A percentile compares a stretch with the other conserved stretches of the same genome.
phyloP scores from a whole-genome alignment of 805 yeast genomes.

The Yamadazyma tumulicola region DNA sequence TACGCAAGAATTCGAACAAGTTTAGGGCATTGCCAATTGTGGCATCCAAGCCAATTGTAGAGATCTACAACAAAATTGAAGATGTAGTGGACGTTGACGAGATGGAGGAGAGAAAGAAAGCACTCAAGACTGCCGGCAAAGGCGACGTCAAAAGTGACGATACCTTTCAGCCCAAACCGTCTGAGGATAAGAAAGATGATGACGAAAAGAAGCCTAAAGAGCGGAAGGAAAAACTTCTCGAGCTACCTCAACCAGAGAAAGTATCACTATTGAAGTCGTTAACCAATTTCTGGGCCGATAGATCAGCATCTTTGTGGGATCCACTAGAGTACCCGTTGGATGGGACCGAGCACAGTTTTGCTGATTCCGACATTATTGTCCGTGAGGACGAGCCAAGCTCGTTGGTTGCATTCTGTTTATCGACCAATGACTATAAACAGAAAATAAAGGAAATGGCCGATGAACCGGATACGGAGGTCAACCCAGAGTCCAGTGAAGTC shows the following conservation, averaged over 20 bases:
- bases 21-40: conserved; percentile 69
- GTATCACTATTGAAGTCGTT: conserved; percentile 77
- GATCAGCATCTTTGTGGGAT: conserved; percentile 94
- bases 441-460: conserved; percentile 43
- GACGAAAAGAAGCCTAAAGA: conserved; percentile 1
- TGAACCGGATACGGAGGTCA: conserved; percentile 8
- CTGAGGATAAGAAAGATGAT: background rate
- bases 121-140: conserved; percentile 3
- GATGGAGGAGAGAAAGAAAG: conserved; percentile 12
- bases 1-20: conserved; percentile 55
- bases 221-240: conserved; percentile 6
- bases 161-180: conserved; percentile 1
- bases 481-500: conserved; percentile 14
- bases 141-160: conserved; percentile 2
- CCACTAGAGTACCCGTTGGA: conserved; percentile 81
- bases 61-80: conserved; percentile 79
- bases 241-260: conserved; percentile 52
- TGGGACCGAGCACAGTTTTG: conserved; percentile 84
- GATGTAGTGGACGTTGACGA: conserved; percentile 68
- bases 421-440: conserved; percentile 75
- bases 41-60: conserved; percentile 82
- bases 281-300: conserved; percentile 94
- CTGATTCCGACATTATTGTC: conserved; percentile 88
- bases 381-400: conserved; percentile 97
- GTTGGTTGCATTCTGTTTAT: conserved; percentile 85